These are phyloP conservation scores for Aspergillus clavatus DNA, from an alignment of 2,329 filamentous ascomycete genomes.

Conservation along the genomic window DNA sequence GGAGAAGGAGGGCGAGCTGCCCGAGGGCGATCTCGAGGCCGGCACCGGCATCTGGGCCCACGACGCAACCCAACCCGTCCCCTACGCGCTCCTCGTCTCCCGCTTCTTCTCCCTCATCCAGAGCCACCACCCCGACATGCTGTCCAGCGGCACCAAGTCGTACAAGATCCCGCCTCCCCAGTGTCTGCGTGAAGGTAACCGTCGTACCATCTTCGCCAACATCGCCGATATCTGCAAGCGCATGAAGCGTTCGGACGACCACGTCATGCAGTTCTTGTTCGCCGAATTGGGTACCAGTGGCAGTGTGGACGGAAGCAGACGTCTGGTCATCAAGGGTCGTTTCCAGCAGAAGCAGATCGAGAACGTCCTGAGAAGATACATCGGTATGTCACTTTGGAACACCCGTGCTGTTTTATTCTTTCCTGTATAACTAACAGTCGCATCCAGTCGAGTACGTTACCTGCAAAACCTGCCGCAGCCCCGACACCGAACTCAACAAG, in stretches of 20 bases:
- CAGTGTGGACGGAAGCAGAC: conserved; percentile 86
- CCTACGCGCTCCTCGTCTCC: conserved; percentile 76
- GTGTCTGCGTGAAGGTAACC: conserved; percentile 99
- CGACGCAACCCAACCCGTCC: conserved; percentile 70
- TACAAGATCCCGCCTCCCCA: conserved; percentile 99
- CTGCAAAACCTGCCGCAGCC: conserved; percentile 95
- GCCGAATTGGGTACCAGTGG: conserved; percentile 96
- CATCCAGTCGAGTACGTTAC: conserved; percentile 84
- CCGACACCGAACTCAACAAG: conserved; percentile 95
- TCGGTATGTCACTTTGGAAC: conserved; percentile 62
- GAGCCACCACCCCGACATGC: conserved; percentile 94
- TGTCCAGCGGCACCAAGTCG: conserved; percentile 80
- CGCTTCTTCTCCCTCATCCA: conserved; percentile 94
- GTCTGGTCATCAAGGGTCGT: conserved; percentile 96
- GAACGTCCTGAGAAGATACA: conserved; percentile 92
- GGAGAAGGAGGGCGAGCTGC: conserved; percentile 52
- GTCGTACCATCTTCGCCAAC: conserved; percentile 99
- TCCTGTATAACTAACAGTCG: conserved; percentile 2
- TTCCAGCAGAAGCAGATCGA: conserved; percentile 99
- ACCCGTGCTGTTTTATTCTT: not conserved
- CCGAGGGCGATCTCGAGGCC: conserved; percentile 72
- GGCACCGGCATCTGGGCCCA: conserved; percentile 90
- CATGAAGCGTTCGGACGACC: conserved; percentile 98
- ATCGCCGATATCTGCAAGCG: conserved; percentile 98
- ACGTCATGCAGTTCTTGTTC: conserved; percentile 95